These are phyloP conservation scores for Blastocrithidia nonstop DNA, from an alignment of 208 protist genomes.

Conservation along the genomic window DNA sequence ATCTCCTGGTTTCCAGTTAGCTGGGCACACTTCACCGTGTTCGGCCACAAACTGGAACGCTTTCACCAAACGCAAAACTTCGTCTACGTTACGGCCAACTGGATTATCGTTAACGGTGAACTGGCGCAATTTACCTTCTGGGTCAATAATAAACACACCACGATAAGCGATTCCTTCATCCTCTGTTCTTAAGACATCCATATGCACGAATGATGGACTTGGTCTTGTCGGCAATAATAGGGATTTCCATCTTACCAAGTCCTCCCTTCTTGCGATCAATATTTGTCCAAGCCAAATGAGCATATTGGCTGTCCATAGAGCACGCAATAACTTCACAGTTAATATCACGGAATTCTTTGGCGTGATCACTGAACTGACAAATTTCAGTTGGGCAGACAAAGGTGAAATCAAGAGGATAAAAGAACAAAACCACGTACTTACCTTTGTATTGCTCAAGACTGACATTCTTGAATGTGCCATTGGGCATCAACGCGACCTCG, in stretches of 20 bases:
- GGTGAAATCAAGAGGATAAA: slow-evolving; percentile 95
- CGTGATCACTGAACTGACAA: slow-evolving; percentile 88
- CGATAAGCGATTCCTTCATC: slow-evolving; percentile 78
- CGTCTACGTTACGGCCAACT: slow-evolving; percentile 90
- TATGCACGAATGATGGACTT: slow-evolving; percentile 86
- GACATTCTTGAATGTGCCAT: slow-evolving; percentile 91
- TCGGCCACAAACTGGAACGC: slow-evolving; percentile 92
- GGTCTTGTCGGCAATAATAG: slow-evolving; percentile 92
- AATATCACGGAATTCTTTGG: slow-evolving; percentile 78
- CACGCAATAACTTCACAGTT: slow-evolving; percentile 85
- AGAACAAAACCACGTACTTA: slow-evolving; percentile 93
- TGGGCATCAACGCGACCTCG: slow-evolving; percentile 80
- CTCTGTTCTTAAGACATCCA: slow-evolving; percentile 87
- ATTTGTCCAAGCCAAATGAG: slow-evolving; percentile 94
- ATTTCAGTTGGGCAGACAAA: slow-evolving; percentile 97
- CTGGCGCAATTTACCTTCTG: slow-evolving; percentile 80
- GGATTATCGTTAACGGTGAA: slow-evolving; percentile 92
- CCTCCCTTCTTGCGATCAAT: slow-evolving; percentile 93
- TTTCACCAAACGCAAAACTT: slow-evolving; percentile 90
- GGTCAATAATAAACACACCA: slow-evolving; percentile 94
- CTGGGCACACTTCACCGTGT: slow-evolving; percentile 91
- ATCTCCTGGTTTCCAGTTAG: slow-evolving; percentile 85
- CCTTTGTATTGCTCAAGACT: slow-evolving; percentile 83
- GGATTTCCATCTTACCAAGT: slow-evolving; percentile 91
- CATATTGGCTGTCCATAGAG: slow-evolving; percentile 91